phyloP scores from a whole-genome alignment of 805 yeast genomes.

The Ogataea glucozyma region DNA sequence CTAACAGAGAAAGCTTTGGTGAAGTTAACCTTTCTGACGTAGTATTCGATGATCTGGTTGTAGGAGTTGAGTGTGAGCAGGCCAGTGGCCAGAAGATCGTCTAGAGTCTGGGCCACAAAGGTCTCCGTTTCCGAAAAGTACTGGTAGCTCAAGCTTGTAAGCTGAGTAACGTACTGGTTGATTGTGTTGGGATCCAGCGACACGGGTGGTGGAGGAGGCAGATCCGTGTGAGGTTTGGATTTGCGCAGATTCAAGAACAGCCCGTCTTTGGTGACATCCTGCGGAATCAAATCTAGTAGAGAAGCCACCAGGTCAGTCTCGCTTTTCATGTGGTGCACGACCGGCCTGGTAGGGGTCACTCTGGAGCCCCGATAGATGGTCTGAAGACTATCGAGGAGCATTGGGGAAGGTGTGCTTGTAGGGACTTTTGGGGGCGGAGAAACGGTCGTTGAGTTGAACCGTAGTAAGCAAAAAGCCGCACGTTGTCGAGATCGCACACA shows the following conservation, averaged over 20 bases:
- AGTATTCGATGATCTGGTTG: constrained; percentile 12
- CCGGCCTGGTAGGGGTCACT: background rate
- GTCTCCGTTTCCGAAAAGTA: constrained; percentile 5
- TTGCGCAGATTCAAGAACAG: constrained; percentile 8
- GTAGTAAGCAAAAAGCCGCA: background rate
- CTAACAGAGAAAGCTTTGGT: constrained; percentile 6
- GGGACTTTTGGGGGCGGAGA: background rate
- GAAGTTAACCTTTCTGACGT: constrained; percentile 5
- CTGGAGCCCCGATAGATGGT: constrained; percentile 3
- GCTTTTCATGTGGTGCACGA: background rate
- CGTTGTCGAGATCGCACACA: background rate
- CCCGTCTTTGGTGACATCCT: background rate
- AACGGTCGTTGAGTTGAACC: background rate
- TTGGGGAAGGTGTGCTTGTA: no score
- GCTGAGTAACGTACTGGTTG: constrained; percentile 12
- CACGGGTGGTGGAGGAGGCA: constrained; percentile 12
- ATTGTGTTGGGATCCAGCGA: background rate
- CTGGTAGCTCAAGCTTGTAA: constrained; percentile 12
- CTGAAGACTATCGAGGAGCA: background rate
- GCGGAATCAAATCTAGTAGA: constrained; percentile 2
- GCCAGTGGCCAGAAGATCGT: constrained; percentile 10
- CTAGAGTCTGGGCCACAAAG: constrained; percentile 15
- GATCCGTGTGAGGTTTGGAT: constrained; percentile 2
- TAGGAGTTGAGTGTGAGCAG: constrained; percentile 10
- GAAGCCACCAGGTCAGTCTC: constrained; percentile 1